phyloP scores from a whole-genome alignment of 331 rosid species.

The Arachis monticola region DNA sequence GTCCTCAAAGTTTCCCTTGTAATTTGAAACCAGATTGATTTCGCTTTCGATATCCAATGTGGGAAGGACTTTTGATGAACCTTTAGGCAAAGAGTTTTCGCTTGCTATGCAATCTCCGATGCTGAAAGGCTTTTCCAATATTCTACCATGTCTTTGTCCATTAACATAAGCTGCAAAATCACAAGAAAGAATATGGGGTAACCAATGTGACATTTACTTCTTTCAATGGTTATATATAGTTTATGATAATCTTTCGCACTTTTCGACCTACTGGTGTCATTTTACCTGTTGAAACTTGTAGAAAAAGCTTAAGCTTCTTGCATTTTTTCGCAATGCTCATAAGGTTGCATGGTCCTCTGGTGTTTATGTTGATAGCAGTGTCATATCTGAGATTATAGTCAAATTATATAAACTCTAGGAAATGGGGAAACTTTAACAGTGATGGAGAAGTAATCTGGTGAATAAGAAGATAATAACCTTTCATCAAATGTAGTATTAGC shows the following conservation, averaged over 20 bases:
- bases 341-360: constrained; percentile 84
- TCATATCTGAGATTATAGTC: constrained; percentile 59
- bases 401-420: constrained; percentile 17
- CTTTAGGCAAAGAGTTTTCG: constrained; percentile 52
- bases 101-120: constrained; percentile 79
- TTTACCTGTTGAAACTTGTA: constrained; percentile 93
- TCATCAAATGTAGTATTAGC: constrained; percentile 95
- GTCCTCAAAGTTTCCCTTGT: constrained; percentile 52
- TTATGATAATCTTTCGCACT: constrained; percentile 8
- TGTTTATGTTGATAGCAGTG: constrained; percentile 83
- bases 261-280: constrained; percentile 2
- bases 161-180: constrained; percentile 80
- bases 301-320: constrained; percentile 83
- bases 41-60: constrained; percentile 73
- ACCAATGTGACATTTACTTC: neutral
- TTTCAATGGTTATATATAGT: neutral
- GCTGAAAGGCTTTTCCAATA: constrained; percentile 79
- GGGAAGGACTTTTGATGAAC: constrained; percentile 48
- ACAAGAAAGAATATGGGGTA: constrained; percentile 23
- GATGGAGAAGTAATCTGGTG: neutral
- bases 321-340: constrained; percentile 80
- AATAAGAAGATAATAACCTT: constrained; percentile 53
- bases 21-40: constrained; percentile 59
- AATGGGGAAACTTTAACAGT: neutral
- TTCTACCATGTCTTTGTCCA: constrained; percentile 93